These are phyloP conservation scores for Boletus rubescentipes DNA, from an alignment of 768 basidiomycete species.

Conservation along the genomic window DNA sequence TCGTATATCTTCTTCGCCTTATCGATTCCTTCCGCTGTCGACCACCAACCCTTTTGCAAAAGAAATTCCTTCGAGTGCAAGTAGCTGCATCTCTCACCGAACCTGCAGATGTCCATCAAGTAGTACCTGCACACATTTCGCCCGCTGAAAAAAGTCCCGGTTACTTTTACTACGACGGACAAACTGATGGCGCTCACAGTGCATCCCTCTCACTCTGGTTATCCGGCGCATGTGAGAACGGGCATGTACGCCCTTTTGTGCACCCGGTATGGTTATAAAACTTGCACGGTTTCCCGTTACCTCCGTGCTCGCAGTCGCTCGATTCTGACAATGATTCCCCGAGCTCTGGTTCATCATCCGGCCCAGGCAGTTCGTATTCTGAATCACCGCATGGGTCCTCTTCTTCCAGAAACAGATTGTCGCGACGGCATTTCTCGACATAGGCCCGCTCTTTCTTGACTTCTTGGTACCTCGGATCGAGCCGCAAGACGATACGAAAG, in stretches of 20 bases:
- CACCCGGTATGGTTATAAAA: constrained; percentile 57
- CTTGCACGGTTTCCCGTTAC: constrained; percentile 50
- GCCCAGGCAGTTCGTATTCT: constrained; percentile 15
- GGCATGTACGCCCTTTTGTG: constrained; percentile 38
- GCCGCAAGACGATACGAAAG: constrained; percentile 22
- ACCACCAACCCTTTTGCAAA: constrained; percentile 48
- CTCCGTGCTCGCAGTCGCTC: constrained; percentile 49
- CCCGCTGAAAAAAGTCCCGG: constrained; percentile 37
- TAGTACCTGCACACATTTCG: constrained; percentile 44
- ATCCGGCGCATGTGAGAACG: constrained; percentile 52
- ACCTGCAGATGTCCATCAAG: constrained; percentile 39
- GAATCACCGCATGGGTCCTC: background rate
- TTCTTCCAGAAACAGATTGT: background rate
- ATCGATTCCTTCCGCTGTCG: background rate
- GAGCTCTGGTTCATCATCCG: constrained; percentile 27
- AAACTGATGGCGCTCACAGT: constrained; percentile 38
- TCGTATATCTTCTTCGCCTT: background rate
- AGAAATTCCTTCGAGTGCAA: constrained; percentile 46
- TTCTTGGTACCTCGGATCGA: constrained; percentile 23
- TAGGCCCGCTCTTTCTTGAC: background rate
- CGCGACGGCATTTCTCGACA: constrained; percentile 1
- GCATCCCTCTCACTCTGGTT: constrained; percentile 51
- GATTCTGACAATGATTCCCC: constrained; percentile 48
- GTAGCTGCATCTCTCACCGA: constrained; percentile 42
- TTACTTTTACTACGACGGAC: background rate